A percentile compares a stretch with the other conserved stretches of the same genome.
Evolutionary conservation across 2,329 filamentous ascomycete genomes (phyloP).

Genomic region (Furcasterigmium furcatum): DNA sequence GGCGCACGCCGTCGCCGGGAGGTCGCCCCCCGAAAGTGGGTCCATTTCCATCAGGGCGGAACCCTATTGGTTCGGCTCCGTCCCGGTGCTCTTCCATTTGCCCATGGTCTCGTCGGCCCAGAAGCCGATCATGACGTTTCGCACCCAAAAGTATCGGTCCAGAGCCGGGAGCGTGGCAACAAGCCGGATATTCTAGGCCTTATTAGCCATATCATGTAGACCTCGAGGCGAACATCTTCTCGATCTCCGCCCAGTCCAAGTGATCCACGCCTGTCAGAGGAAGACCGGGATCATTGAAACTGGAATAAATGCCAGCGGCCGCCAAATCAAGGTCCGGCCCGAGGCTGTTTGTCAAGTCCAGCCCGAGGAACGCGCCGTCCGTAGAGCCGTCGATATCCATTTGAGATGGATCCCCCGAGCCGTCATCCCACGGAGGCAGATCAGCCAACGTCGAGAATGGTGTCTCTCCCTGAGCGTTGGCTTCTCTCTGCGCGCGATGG

Average conservation of each 20-base stretch:
- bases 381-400: conserved; percentile 3
- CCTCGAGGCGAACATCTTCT: conserved; percentile 18
- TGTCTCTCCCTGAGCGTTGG: conserved; percentile 1
- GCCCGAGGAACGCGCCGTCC: conserved; percentile 10
- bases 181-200: neutral
- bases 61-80: neutral
- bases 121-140: neutral
- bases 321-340: conserved; percentile 17
- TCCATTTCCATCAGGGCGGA: neutral
- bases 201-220: neutral
- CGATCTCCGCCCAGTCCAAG: conserved; percentile 21
- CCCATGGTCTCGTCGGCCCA: neutral
- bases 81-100: neutral
- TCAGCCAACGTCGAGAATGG: neutral
- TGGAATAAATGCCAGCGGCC: conserved; percentile 20
- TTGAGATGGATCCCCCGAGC: conserved; percentile 4
- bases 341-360: conserved; percentile 14
- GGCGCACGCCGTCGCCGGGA: neutral
- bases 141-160: no score
- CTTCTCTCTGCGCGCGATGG: conserved; percentile 7
- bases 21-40: neutral
- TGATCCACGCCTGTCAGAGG: conserved; percentile 24
- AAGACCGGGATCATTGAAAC: conserved; percentile 22
- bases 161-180: neutral
- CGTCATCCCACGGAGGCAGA: conserved; percentile 10